Percentiles rank a stretch among this genome's conserved stretches.
Conservation (phyloP, 108 stramenopile genomes). For the Discostella stelligeroides region DNA sequence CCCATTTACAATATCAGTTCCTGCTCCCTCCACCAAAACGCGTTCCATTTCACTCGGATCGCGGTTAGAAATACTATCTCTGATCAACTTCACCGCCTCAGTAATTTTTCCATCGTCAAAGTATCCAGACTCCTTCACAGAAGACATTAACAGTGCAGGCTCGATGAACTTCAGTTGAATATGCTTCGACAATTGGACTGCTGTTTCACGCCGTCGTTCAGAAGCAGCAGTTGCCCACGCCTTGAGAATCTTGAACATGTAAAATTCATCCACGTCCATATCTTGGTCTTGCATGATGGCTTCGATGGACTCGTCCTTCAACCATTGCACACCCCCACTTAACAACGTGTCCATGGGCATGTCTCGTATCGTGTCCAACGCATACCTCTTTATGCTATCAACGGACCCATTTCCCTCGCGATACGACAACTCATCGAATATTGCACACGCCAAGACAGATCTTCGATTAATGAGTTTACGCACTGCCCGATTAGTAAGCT, state of each 20-base stretch:
- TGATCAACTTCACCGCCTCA: constrained; percentile 4
- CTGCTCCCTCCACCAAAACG: constrained; percentile 20
- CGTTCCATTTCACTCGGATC: constrained; percentile 4
- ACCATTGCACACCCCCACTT: not conserved
- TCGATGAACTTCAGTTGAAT: constrained; percentile 16
- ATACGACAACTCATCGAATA: constrained; percentile 67
- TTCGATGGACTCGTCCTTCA: constrained; percentile 2
- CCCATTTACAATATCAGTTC: constrained; percentile 12
- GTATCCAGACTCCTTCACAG: constrained; percentile 14
- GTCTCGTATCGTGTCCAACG: constrained; percentile 52
- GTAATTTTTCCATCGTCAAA: not conserved
- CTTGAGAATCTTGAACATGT: constrained; percentile 16
- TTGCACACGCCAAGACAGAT: constrained; percentile 63
- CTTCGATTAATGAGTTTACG: constrained; percentile 52
- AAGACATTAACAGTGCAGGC: not conserved
- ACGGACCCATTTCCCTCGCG: constrained; percentile 27
- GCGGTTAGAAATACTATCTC: not conserved
- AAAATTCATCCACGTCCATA: constrained; percentile 17
- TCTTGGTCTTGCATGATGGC: constrained; percentile 2
- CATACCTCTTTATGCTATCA: constrained; percentile 47
- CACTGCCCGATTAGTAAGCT: constrained; percentile 41
- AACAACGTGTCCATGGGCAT: constrained; percentile 14
- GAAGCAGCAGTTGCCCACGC: constrained; percentile 2
- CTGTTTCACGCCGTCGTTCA: not conserved
- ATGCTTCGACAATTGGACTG: not conserved